Percentiles rank a stretch among this genome's conserved stretches.
Conservation (phyloP, 2,329 filamentous ascomycete species). For the Albophoma yamanashiensis region DNA sequence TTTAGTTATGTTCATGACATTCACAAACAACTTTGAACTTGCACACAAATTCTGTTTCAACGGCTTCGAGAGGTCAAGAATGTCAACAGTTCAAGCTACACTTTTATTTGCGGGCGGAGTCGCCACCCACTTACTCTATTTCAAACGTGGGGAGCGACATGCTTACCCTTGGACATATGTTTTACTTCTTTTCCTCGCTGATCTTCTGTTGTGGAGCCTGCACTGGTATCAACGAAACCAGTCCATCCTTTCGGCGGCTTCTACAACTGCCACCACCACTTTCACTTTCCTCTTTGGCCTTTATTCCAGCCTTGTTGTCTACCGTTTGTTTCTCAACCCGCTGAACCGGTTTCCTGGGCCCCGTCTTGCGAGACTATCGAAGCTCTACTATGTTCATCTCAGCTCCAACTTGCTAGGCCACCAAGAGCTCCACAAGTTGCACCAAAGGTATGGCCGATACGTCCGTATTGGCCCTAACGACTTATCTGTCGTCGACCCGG, state of each 20-base stretch:
- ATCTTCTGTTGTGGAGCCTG: neutral
- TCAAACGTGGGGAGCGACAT: neutral
- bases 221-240: neutral
- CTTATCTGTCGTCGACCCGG: neutral
- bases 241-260: neutral
- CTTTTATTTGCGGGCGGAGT: neutral
- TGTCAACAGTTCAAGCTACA: neutral
- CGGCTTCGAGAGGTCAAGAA: neutral
- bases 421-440: neutral
- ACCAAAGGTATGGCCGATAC: conserved; percentile 1
- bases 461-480: conserved; percentile 2
- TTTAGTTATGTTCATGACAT: too few species aligned
- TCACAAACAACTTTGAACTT: too few species aligned
- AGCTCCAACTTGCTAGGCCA: neutral
- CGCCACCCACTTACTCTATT: neutral
- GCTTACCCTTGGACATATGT: neutral
- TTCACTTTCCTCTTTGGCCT: neutral
- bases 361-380: neutral
- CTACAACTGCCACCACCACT: neutral
- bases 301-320: neutral
- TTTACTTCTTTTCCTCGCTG: neutral
- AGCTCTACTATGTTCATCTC: conserved; percentile 1
- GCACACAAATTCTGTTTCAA: too few species aligned
- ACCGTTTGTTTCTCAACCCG: conserved; percentile 2
- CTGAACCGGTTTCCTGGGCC: conserved; percentile 1